phyloP scores from a whole-genome alignment of 2,329 filamentous ascomycete genomes.

The Colletotrichum paranaense region DNA sequence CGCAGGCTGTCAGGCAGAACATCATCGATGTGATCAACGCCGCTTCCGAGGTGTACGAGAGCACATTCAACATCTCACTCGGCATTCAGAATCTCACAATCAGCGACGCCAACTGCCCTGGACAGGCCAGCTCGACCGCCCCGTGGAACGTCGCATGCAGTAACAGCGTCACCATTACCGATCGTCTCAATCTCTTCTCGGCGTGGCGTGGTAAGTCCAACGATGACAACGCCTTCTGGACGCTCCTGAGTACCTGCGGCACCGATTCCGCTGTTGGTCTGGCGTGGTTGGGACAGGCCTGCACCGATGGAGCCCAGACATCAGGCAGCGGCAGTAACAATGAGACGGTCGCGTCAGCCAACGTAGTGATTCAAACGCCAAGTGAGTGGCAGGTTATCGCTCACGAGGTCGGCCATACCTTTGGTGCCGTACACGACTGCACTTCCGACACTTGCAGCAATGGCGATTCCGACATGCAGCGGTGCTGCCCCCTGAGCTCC shows the following conservation, averaged over 20 bases:
- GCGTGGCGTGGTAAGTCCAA: conserved; percentile 82
- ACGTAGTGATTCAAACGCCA: conserved; percentile 86
- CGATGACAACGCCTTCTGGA: conserved; percentile 95
- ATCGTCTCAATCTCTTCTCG: conserved; percentile 89
- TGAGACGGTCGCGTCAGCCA: conserved; percentile 85
- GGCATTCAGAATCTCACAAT: conserved; percentile 89
- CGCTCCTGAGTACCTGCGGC: conserved; percentile 82
- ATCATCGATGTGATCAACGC: conserved; percentile 87
- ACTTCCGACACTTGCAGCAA: conserved; percentile 74
- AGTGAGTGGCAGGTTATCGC: conserved; percentile 97
- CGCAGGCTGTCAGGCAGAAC: conserved; percentile 74
- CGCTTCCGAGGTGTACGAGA: conserved; percentile 89
- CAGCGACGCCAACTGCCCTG: conserved; percentile 79
- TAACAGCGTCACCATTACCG: conserved; percentile 71
- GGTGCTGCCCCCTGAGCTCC: conserved; percentile 83
- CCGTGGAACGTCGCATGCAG: conserved; percentile 88
- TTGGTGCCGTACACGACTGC: conserved; percentile 96
- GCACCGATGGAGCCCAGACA: conserved; percentile 69
- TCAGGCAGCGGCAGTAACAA: conserved; percentile 60
- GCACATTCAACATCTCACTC: conserved; percentile 93
- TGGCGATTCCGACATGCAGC: conserved; percentile 60
- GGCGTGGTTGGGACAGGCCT: conserved; percentile 92
- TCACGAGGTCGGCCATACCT: conserved; percentile 94
- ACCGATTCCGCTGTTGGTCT: conserved; percentile 89
- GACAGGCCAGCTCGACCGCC: conserved; percentile 71